Base-by-base conservation (phyloP, 78 protist species). In the Dictyostelium capitatum region DNA sequence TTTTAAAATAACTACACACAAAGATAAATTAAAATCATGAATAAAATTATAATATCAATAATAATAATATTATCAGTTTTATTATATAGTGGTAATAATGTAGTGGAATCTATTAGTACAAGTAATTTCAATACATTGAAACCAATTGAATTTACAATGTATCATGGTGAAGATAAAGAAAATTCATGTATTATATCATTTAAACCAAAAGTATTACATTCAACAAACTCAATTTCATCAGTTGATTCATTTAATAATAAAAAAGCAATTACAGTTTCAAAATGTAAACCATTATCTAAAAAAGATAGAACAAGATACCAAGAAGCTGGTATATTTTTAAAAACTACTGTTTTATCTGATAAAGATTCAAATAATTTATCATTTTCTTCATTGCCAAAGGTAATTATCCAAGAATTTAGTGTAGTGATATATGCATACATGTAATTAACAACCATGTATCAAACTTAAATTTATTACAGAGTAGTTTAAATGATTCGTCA, bases 381-480 rank as follows among this genome's bases (percentile, higher is more conserved):
- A n/a, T 74, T 47, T 47, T 74, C 80, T 37, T 41, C 80, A 74
- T 23, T 74, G 48, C 80, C 80, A 47, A 74, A 74, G 47, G 75
- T 67, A 11, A 25, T 28, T 67, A n/a, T n/a, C n/a, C n/a, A n/a
- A n/a, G n/a, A n/a, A n/a, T n/a, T n/a, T n/a, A n/a, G n/a, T n/a
- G n/a, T n/a, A n/a, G n/a, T n/a, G n/a, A n/a, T n/a, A n/a, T n/a
- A n/a, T n/a, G n/a, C n/a, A n/a, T n/a, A n/a, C n/a, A n/a, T n/a
- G n/a, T n/a, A n/a, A n/a, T n/a, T n/a, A n/a, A n/a, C n/a, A n/a
- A n/a, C n/a, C n/a, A n/a, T n/a, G n/a, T n/a, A n/a, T n/a, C n/a
- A n/a, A n/a, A n/a, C n/a, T n/a, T n/a, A n/a, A n/a, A n/a, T n/a
- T n/a, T n/a, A n/a, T n/a, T n/a, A 30, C 10, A 67, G 53, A 10